phyloP scores from a whole-genome alignment of 2,329 filamentous ascomycete species.

The Colletotrichum tabaci region DNA sequence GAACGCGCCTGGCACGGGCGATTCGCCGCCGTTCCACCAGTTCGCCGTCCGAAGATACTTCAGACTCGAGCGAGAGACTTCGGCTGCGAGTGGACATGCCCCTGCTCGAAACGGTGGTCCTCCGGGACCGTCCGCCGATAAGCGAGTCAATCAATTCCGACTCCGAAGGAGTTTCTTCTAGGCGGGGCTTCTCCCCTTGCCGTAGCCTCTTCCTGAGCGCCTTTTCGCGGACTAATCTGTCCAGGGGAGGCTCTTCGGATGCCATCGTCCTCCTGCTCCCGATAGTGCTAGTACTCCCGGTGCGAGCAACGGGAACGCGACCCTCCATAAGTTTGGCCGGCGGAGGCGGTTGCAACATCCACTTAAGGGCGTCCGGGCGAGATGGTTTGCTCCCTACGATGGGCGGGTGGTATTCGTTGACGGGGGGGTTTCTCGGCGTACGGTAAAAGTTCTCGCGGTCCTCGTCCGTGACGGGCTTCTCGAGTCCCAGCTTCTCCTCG shows the following conservation, averaged over 20 bases:
- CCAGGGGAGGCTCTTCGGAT: constrained; percentile 59
- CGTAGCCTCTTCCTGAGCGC: constrained; percentile 62
- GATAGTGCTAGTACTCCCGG: constrained; percentile 70
- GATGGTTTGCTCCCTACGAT: constrained; percentile 83
- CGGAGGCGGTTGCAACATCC: constrained; percentile 96
- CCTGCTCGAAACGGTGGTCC: constrained; percentile 46
- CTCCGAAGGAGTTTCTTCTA: constrained; percentile 56
- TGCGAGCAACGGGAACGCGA: constrained; percentile 79
- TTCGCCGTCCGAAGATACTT: constrained; percentile 44
- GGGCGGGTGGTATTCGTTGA: constrained; percentile 89
- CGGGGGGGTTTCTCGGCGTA: constrained; percentile 75
- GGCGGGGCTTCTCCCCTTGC: constrained; percentile 50
- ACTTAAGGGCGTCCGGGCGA: constrained; percentile 79
- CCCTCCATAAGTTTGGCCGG: constrained; percentile 92
- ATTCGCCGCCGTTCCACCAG: constrained; percentile 39
- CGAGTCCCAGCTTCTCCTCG: constrained; percentile 67
- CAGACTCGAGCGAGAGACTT: constrained; percentile 57
- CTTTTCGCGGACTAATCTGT: constrained; percentile 61
- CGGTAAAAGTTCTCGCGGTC: constrained; percentile 73
- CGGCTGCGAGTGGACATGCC: constrained; percentile 49
- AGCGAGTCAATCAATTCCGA: constrained; percentile 61
- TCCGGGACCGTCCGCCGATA: constrained; percentile 47
- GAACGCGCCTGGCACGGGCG: constrained; percentile 26
- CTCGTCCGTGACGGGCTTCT: constrained; percentile 65
- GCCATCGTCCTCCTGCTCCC: constrained; percentile 61